phyloP scores from a whole-genome alignment of 2,329 filamentous ascomycete species.

The Phyllosticta paracitricarpa region DNA sequence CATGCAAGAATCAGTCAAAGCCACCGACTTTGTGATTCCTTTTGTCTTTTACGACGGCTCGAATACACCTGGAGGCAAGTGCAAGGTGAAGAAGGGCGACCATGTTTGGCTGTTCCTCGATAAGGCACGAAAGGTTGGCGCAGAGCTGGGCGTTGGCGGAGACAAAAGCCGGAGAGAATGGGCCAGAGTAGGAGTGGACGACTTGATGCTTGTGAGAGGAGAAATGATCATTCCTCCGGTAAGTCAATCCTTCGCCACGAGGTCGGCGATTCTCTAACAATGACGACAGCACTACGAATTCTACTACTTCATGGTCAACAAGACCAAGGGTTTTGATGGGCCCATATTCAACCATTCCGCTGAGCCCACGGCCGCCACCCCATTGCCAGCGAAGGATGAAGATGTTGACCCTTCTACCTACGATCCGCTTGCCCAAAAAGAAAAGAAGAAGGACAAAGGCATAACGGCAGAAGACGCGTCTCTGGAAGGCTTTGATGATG shows the following conservation, averaged over 20 bases:
- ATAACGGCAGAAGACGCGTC: conserved; percentile 22
- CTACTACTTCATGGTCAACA: conserved; percentile 93
- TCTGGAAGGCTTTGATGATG: conserved; percentile 65
- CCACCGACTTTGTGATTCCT: conserved; percentile 78
- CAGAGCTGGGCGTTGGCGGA: conserved; percentile 64
- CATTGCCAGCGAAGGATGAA: conserved; percentile 13
- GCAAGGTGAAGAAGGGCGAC: conserved; percentile 87
- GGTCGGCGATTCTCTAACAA: neutral
- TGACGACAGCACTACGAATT: conserved; percentile 80
- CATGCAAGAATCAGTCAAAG: conserved; percentile 78
- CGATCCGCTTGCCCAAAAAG: conserved; percentile 31
- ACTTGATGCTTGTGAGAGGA: conserved; percentile 84
- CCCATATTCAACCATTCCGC: conserved; percentile 67
- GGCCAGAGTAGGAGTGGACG: conserved; percentile 89
- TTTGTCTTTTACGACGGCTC: conserved; percentile 97
- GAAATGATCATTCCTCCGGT: conserved; percentile 92
- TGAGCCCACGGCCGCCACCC: conserved; percentile 35
- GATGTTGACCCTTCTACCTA: conserved; percentile 22
- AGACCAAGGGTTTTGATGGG: conserved; percentile 62
- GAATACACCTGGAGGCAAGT: conserved; percentile 73
- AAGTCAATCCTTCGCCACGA: conserved; percentile 31
- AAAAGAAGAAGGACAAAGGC: conserved; percentile 23
- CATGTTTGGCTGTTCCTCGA: conserved; percentile 89
- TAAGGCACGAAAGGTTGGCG: conserved; percentile 80
- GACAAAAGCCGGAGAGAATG: conserved; percentile 66